phyloP scores from a whole-genome alignment of 2,329 filamentous ascomycete genomes.

The Capronia epimyces region DNA sequence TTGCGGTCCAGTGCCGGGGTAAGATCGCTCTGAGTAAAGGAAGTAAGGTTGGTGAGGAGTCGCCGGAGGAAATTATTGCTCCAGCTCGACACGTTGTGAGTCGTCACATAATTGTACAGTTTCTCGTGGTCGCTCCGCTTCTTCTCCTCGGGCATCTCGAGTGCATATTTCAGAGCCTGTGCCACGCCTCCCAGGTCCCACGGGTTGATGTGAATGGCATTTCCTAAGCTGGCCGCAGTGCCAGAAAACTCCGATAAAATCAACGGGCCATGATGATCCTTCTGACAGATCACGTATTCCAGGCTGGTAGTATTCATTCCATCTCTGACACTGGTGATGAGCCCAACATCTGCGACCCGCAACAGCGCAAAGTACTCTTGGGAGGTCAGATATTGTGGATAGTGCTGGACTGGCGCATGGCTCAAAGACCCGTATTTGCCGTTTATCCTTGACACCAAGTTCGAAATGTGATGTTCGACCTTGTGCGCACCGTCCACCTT shows the following conservation, averaged over 20 bases:
- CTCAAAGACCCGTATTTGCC: slow-evolving; percentile 81
- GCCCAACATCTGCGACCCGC: slow-evolving; percentile 78
- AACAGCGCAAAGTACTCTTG: slow-evolving; percentile 95
- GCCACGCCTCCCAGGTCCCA: slow-evolving; percentile 87
- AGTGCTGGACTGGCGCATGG: slow-evolving; percentile 88
- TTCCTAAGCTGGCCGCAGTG: slow-evolving; percentile 76
- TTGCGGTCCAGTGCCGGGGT: slow-evolving; percentile 78
- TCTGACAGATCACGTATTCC: slow-evolving; percentile 90
- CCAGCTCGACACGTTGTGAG: slow-evolving; percentile 82
- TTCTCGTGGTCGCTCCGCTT: slow-evolving; percentile 64
- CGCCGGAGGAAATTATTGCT: slow-evolving; percentile 72
- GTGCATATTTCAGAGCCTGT: slow-evolving; percentile 71
- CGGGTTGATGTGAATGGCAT: slow-evolving; percentile 92
- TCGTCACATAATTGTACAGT: slow-evolving; percentile 78
- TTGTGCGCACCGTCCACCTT: slow-evolving; percentile 71
- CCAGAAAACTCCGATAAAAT: slow-evolving; percentile 97
- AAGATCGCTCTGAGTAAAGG: slow-evolving; percentile 65
- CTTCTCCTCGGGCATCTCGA: slow-evolving; percentile 66
- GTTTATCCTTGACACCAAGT: slow-evolving; percentile 86
- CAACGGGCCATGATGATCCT: slow-evolving; percentile 75
- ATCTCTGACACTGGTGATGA: slow-evolving; percentile 93
- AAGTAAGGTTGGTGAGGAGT: slow-evolving; percentile 72
- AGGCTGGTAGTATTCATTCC: slow-evolving; percentile 97
- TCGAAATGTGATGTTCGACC: slow-evolving; percentile 81
- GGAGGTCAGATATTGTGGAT: slow-evolving; percentile 82